Evolutionary conservation across 1,139 yeast genomes (phyloP), one percentile per base, ranked within the genome.

Genomic region (Saccharomyces hybrid): DNA sequence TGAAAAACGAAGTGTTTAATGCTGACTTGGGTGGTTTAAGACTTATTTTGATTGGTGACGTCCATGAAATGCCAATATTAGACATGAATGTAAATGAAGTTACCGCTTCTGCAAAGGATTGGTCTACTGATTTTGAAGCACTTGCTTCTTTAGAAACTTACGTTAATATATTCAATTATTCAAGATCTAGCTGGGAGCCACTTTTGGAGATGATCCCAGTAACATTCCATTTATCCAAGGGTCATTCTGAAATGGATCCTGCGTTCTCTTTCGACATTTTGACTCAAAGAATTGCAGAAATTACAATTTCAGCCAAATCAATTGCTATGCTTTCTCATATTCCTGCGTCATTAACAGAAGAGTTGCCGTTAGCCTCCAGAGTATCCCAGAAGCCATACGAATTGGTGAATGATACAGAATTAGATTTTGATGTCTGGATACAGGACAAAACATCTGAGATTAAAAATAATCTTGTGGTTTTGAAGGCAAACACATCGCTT

Each of bases 121-220:
- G 99, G 99, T 86, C 96, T 0, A 84, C 95, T 1, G 95, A 89
- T 60, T 71, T 88, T 54, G 84, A 82, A 62, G 88, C 91, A 0
- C 86, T 84, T 57, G 76, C 86, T 0, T 82, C 82, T 29, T 71
- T 91, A 31, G 88, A 84, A 61, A 79, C 90, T 0, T 82, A 76
- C 60, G 79, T 87, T 9, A 93, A 91, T 68, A 83, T 91, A 26
- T 93, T 86, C 75, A 93, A 93, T 68, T 91, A 91, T 66, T 82
- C 97, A 0, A 83, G 89, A 61, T 90, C 98, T 0, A 82, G 95
- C 0, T 95, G 99, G 99, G 99, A 95, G 63, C 98, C 99, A 0
- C 73, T 95, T 49, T 70, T 93, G 51, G 99, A 95, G 63, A 84
- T 93, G 0, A 88, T 96, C 88, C 86, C 91, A 9, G 74, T 93